Base-by-base conservation (phyloP, 169 alveolate species). In the Plasmodium vivax region DNA sequence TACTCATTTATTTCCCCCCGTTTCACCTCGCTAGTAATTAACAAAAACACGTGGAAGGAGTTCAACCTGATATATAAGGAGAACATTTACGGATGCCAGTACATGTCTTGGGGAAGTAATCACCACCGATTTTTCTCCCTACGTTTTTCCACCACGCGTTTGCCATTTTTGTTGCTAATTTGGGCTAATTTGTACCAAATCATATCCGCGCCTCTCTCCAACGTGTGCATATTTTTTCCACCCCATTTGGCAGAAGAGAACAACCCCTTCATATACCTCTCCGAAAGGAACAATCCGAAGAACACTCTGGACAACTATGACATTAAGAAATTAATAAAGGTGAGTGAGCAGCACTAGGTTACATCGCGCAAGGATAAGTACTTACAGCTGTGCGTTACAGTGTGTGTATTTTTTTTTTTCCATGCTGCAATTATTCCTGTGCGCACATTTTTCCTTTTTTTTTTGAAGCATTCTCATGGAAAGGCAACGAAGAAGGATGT, bases 271-370 rank as follows among this genome's bases (percentile, higher is more conserved):
- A 88, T 54, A 43, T 88, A 88, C 38, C 38, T 88, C 27, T 38
- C 94, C 43, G 94, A 88, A 32, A 88, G 73, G 54, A 88, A 79
- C 10, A 80, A 23, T 80, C 23, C 72, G 47, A 88, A 88, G 51
- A 88, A 88, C 45, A 79, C 88, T 19, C 30, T 88, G 51, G 87
- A 88, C 51, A 80, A 54, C 14, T 88, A 88, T 79, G 94, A 88
- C 71, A 88, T 88, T 88, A 88, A 88, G 88, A 88, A 80, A 88
- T 88, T 88, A 88, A 88, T 88, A 56, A 88, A 88, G 73, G 94
- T 88, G 27, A 88, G 94, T 9, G 81, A 23, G 27, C 27, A 0
- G 0, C 32, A 58, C n/a, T 8, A 8, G n/a, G 12, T 71, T 36
- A 71, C 23, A 43, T 71, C 77, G 23, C 23, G 74, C 32, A 43